Percentiles rank a stretch among this genome's conserved stretches.
These are phyloP conservation scores for Aureobasidium sp. DNA, from an alignment of 2,329 filamentous ascomycete genomes.

Conservation along the genomic window DNA sequence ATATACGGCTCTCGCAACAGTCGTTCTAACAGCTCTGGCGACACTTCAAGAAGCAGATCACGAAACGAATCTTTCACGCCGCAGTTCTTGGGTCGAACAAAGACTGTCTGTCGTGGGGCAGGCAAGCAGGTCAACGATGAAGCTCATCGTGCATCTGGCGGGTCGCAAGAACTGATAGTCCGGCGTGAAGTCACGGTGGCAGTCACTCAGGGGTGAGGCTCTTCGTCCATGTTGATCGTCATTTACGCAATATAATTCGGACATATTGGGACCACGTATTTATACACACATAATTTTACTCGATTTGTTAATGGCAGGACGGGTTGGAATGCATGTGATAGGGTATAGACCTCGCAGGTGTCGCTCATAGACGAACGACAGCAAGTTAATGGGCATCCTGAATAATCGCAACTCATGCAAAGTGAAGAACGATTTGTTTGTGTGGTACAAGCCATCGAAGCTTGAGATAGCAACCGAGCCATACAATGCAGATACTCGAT, in stretches of 20 bases:
- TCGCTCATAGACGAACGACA: neutral
- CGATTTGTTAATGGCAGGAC: neutral
- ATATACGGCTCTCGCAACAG: slow-evolving; percentile 14
- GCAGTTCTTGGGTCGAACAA: slow-evolving; percentile 8
- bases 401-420: neutral
- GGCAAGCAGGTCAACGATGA: slow-evolving; percentile 6
- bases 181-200: slow-evolving; percentile 7
- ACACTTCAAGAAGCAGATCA: slow-evolving; percentile 4
- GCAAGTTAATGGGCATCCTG: neutral
- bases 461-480: neutral
- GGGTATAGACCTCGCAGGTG: neutral
- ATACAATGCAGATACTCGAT: neutral
- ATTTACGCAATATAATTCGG: neutral
- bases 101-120: slow-evolving; percentile 2
- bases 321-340: neutral
- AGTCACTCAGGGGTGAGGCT: neutral
- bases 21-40: slow-evolving; percentile 6
- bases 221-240: neutral
- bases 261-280: neutral
- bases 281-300: slow-evolving; percentile 1
- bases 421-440: neutral
- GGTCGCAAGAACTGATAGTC: slow-evolving; percentile 10
- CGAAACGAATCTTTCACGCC: slow-evolving; percentile 9
- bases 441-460: neutral
- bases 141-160: neutral